Base-by-base conservation (phyloP, 495 filamentous ascomycete species). In the Tuber calosporum region DNA sequence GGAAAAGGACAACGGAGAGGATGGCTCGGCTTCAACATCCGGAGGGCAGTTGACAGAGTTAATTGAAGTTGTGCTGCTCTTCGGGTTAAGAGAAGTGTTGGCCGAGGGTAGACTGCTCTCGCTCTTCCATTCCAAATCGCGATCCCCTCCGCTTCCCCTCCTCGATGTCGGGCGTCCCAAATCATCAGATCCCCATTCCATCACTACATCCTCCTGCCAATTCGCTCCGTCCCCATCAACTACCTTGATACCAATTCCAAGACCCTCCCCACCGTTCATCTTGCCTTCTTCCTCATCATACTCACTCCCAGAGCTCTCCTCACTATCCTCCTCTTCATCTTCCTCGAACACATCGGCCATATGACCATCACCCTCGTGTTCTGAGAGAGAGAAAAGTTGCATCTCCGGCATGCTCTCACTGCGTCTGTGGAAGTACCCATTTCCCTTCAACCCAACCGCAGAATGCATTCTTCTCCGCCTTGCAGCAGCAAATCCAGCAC, bases 341-440 rank as follows among this genome's bases (percentile, higher is more conserved):
- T 97, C 95, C 81, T 97, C 93, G 75, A 97, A 96, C 7, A 97
- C 95, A 82, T 97, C 95, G 20, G 85, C 85, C 79, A 87, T 85
- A 30, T 90, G 76, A 42, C 90, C 86, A 93, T 89, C 6, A 88
- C 89, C 0, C 88, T 90, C 78, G 86, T 89, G 81, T 86, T 90
- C 67, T 85, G 88, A 68, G 88, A 86, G 58, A 85, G 85, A 93
- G 77, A 97, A 93, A 9, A 93, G 89, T 66, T 89, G 89, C 86
- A 97, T 89, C 77, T 91, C 92, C 8, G 95, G 95, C 15, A 95
- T 93, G 83, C 94, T 97, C 82, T 97, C 94, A 1, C 94, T 88
- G 67, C 95, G 90, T 75, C 94, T 88, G 82, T 97, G 94, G 79
- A 93, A 95, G 68, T 94, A 91, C 88, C 93, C 92, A 69, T 92